Percentiles rank a stretch among this genome's conserved stretches.
Conservation (phyloP, 2,329 filamentous ascomycete genomes). For the Exserohilum turcica region DNA sequence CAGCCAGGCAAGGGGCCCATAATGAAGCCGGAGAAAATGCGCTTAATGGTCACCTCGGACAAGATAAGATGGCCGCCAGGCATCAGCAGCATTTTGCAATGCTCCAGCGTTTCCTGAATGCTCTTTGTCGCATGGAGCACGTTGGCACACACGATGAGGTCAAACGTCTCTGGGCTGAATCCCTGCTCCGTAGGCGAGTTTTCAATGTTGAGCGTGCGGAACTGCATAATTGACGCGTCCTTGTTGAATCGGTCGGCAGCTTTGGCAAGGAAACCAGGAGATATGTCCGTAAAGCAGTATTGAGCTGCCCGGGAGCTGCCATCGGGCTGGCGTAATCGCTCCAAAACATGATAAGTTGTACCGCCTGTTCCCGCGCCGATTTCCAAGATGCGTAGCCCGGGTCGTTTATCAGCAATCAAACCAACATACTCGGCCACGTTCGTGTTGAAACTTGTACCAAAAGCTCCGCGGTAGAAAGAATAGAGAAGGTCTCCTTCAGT, state of each 20-base stretch:
- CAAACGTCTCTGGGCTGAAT: slow-evolving; percentile 4
- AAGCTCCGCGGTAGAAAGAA: slow-evolving; percentile 5
- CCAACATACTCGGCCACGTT: slow-evolving; percentile 11
- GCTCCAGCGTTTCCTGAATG: slow-evolving; percentile 3
- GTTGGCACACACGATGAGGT: slow-evolving; percentile 9
- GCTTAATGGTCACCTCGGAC: slow-evolving; percentile 12
- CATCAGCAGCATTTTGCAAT: slow-evolving; percentile 10
- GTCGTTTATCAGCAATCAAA: slow-evolving; percentile 9
- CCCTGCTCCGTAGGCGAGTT: slow-evolving; percentile 7
- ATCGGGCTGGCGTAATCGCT: slow-evolving; percentile 9
- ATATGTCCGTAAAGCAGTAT: slow-evolving; percentile 12
- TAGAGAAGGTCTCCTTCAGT: slow-evolving; percentile 12
- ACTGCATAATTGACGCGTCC: slow-evolving; percentile 7
- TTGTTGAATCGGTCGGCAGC: slow-evolving; percentile 7
- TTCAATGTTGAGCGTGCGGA: slow-evolving; percentile 9
- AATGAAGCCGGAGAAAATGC: slow-evolving; percentile 12
- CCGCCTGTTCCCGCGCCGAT: slow-evolving; percentile 12
- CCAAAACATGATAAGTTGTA: slow-evolving; percentile 9
- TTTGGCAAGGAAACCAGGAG: slow-evolving; percentile 10
- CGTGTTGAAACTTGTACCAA: slow-evolving; percentile 12
- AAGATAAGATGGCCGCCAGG: slow-evolving; percentile 5
- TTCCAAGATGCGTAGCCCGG: slow-evolving; percentile 8
- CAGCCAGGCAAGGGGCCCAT: slow-evolving; percentile 10
- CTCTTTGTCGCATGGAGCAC: slow-evolving; percentile 11
- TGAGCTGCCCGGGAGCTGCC: slow-evolving; percentile 7